Conservation (phyloP, 306 rosid genomes). For the Lupinus albus region DNA sequence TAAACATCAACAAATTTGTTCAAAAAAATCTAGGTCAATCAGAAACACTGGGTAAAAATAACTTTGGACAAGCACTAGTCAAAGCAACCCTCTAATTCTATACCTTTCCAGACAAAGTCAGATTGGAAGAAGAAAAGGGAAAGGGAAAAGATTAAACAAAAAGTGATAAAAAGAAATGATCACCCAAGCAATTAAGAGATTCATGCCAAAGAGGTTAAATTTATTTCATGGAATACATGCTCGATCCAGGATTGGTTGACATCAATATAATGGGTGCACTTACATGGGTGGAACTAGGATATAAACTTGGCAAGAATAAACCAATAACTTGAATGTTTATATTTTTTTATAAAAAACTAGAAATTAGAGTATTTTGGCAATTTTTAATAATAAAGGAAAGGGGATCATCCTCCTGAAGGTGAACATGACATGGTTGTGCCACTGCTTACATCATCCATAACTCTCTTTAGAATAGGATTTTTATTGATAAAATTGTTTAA, state of each 20-base stretch:
- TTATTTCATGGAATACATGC: not conserved
- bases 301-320: not conserved
- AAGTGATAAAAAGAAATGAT: not conserved
- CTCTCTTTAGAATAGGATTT: not conserved
- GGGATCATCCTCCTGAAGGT: not conserved
- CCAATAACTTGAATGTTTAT: not conserved
- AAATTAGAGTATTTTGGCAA: not conserved
- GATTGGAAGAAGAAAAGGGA: not conserved
- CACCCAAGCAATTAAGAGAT: not conserved
- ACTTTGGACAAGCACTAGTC: conserved; percentile 9
- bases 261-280: not conserved
- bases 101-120: not conserved
- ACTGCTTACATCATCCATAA: not conserved
- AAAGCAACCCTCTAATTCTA: no score
- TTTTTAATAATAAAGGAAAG: no score
- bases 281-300: not conserved
- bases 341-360: no score
- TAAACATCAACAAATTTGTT: conserved; percentile 2
- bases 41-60: conserved; percentile 16
- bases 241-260: not conserved
- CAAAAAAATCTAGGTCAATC: not conserved
- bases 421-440: not conserved
- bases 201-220: not conserved
- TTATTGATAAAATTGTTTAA: not conserved
- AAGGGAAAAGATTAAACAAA: not conserved